Conservation (phyloP, 2,329 filamentous ascomycete species). For the Pleomassaria siparia region DNA sequence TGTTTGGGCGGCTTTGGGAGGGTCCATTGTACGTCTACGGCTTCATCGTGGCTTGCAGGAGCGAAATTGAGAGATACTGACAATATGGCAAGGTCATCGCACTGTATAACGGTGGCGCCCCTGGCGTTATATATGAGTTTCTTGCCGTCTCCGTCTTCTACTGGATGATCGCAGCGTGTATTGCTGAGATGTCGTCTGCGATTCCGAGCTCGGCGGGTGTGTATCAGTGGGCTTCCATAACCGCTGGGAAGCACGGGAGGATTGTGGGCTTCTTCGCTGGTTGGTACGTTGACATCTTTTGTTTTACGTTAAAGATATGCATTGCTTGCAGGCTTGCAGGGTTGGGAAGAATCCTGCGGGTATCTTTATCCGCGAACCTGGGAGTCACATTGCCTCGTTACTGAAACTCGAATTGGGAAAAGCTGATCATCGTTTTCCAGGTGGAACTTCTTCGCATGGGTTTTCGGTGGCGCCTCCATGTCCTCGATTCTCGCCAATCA, state of each 20-base stretch:
- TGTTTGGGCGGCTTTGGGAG: slow-evolving; percentile 51
- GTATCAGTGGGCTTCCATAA: slow-evolving; percentile 57
- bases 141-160: slow-evolving; percentile 55
- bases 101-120: slow-evolving; percentile 50
- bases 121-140: slow-evolving; percentile 51
- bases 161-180: slow-evolving; percentile 52
- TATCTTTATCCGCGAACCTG: too few relatives aligned
- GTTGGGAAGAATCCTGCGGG: too few relatives aligned
- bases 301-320: too few relatives aligned
- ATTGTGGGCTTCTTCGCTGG: slow-evolving; percentile 54
- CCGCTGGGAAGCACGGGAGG: slow-evolving; percentile 52
- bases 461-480: slow-evolving; percentile 49
- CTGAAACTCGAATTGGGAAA: too few relatives aligned
- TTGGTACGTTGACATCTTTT: slow-evolving; percentile 33
- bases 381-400: too few relatives aligned
- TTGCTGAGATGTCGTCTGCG: slow-evolving; percentile 53
- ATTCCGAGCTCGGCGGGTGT: slow-evolving; percentile 50
- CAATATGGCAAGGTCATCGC: slow-evolving; percentile 35
- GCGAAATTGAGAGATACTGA: not conserved
- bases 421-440: slow-evolving; percentile 16
- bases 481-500: slow-evolving; percentile 50
- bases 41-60: not conserved
- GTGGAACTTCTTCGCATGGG: slow-evolving; percentile 56
- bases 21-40: slow-evolving; percentile 45
- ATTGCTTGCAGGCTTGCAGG: too few relatives aligned